phyloP scores from a whole-genome alignment of 2,329 filamentous ascomycete species.

The Phyllosticta capitalensis region DNA sequence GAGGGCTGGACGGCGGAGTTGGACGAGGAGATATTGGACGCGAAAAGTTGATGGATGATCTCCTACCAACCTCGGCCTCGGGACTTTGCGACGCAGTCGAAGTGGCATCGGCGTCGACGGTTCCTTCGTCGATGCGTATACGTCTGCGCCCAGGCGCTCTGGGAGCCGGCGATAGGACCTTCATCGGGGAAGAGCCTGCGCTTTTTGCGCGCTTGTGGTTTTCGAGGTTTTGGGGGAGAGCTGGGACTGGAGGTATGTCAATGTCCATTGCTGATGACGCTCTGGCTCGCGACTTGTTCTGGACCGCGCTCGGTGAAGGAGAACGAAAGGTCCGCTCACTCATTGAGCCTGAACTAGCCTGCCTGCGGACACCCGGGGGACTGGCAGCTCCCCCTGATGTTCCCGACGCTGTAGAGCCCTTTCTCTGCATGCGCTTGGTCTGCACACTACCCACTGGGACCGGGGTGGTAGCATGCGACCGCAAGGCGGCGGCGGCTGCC shows the following conservation, averaged over 20 bases:
- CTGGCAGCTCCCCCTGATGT: slow-evolving; percentile 37
- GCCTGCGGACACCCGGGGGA: slow-evolving; percentile 27
- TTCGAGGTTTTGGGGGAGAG: slow-evolving; percentile 48
- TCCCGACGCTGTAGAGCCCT: slow-evolving; percentile 63
- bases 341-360: slow-evolving; percentile 72
- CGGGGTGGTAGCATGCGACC: slow-evolving; percentile 66
- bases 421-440: slow-evolving; percentile 73
- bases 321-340: slow-evolving; percentile 78
- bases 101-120: slow-evolving; percentile 14
- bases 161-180: slow-evolving; percentile 36
- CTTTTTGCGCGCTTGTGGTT: slow-evolving; percentile 35
- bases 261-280: slow-evolving; percentile 9
- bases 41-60: slow-evolving; percentile 44
- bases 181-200: slow-evolving; percentile 38
- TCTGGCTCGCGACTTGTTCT: slow-evolving; percentile 16
- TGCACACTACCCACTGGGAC: slow-evolving; percentile 74
- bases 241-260: slow-evolving; percentile 64
- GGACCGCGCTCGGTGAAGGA: slow-evolving; percentile 41
- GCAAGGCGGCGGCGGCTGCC: slow-evolving; percentile 76
- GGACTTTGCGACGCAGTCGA: slow-evolving; percentile 29
- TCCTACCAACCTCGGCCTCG: slow-evolving; percentile 24
- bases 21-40: slow-evolving; percentile 42
- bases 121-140: slow-evolving; percentile 32
- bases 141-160: slow-evolving; percentile 28
- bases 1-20: slow-evolving; percentile 13